Percentiles rank a stretch among this genome's conserved stretches.
phyloP scores from a whole-genome alignment of 805 yeast species.

The Komagataella populi region DNA sequence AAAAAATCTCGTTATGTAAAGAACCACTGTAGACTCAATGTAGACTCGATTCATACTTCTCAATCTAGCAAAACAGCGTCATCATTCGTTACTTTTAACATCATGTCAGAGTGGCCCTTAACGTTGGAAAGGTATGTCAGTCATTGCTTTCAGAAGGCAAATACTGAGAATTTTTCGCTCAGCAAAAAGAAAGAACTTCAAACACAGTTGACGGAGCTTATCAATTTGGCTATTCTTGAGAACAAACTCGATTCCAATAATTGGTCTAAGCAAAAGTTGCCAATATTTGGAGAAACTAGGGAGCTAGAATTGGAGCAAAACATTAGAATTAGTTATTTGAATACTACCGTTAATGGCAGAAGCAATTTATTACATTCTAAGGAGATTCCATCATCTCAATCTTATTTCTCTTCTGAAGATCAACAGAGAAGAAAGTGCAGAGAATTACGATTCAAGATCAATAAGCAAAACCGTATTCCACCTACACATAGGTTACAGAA shows the following conservation, averaged over 20 bases:
- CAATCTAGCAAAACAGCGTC: not conserved
- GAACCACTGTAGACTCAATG: too few relatives aligned
- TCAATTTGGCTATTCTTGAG: conserved; percentile 32
- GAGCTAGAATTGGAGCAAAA: not conserved
- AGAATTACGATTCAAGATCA: not conserved
- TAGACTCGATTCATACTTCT: not conserved
- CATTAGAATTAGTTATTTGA: not conserved
- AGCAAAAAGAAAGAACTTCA: conserved; percentile 25
- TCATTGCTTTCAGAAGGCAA: conserved; percentile 27
- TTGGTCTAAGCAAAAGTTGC: conserved; percentile 40
- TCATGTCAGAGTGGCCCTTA: conserved; percentile 32
- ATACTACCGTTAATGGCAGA: not conserved
- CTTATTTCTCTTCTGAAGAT: not conserved
- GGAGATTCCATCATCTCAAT: not conserved
- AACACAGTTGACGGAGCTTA: conserved; percentile 31
- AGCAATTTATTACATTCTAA: not conserved
- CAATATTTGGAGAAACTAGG: conserved; percentile 19
- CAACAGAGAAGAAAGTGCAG: not conserved
- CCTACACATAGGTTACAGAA: not conserved
- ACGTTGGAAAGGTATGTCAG: conserved; percentile 36
- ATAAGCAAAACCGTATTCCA: not conserved
- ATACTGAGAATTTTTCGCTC: conserved; percentile 18
- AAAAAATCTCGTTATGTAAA: not conserved
- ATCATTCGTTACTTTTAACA: not conserved
- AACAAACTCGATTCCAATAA: conserved; percentile 32